phyloP scores from a whole-genome alignment of 148 eudicot species.

The Rhododendron mucronatum region DNA sequence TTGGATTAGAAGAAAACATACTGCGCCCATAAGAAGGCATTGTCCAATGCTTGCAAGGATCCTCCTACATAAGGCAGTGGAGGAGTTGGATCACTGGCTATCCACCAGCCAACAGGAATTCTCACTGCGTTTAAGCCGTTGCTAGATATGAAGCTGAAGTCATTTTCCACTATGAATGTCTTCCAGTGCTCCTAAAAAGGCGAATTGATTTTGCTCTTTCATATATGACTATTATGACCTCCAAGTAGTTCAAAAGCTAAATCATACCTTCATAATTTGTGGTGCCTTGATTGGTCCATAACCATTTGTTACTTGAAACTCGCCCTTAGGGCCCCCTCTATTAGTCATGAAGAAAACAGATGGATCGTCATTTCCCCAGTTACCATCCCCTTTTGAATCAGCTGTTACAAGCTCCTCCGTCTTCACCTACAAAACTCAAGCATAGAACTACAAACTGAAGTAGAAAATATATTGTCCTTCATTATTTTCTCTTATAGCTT shows the following conservation, averaged over 20 bases:
- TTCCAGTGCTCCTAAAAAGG: constrained; percentile 25
- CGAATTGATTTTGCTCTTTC: background rate
- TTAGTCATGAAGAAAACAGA: constrained; percentile 5
- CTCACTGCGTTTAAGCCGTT: constrained; percentile 23
- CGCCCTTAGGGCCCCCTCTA: background rate
- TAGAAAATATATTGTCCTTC: background rate
- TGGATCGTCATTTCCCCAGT: constrained; percentile 19
- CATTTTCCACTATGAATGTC: constrained; percentile 20
- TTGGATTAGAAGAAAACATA: background rate
- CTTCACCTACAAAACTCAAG: background rate
- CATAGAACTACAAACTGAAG: background rate
- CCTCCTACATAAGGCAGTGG: constrained; percentile 26
- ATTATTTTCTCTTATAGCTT: background rate
- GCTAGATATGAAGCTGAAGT: constrained; percentile 20
- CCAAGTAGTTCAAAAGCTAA: background rate
- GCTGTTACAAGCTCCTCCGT: constrained; percentile 15
- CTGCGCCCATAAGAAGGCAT: constrained; percentile 26
- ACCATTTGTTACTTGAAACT: constrained; percentile 28
- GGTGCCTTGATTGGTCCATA: constrained; percentile 19
- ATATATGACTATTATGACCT: background rate
- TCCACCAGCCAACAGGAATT: constrained; percentile 33
- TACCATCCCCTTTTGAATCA: constrained; percentile 10
- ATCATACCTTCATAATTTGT: constrained; percentile 17
- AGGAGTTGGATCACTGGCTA: constrained; percentile 1
- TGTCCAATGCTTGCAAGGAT: constrained; percentile 24